phyloP scores from a whole-genome alignment of 345 rosid genomes.

The Eucalyptus cladocalyx region DNA sequence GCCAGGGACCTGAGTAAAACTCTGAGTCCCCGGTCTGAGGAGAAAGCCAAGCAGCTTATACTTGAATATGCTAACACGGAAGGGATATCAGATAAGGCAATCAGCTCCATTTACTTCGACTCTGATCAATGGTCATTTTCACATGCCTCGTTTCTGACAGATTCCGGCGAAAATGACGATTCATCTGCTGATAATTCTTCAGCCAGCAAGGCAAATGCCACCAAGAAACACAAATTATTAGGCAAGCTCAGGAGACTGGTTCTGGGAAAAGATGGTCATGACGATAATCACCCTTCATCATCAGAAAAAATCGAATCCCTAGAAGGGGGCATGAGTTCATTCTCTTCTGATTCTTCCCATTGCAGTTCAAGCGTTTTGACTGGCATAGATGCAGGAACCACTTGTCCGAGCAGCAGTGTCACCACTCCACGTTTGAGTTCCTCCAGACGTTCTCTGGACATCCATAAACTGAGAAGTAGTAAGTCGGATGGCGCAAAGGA shows the following conservation, averaged over 20 bases:
- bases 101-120: constrained; percentile 20
- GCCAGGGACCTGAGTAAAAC: constrained; percentile 84
- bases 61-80: constrained; percentile 63
- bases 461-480: constrained; percentile 24
- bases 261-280: constrained; percentile 45
- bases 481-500: constrained; percentile 20
- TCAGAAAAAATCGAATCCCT: constrained; percentile 4
- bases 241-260: constrained; percentile 51
- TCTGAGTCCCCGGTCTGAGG: constrained; percentile 68
- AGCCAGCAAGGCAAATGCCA: constrained; percentile 7
- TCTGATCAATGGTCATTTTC: constrained; percentile 58
- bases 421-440: constrained; percentile 13
- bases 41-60: constrained; percentile 69
- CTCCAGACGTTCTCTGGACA: constrained; percentile 36
- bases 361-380: constrained; percentile 13
- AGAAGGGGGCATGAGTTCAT: constrained; percentile 5
- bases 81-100: constrained; percentile 23
- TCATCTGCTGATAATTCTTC: constrained; percentile 27
- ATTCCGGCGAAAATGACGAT: constrained; percentile 37
- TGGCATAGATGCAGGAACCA: constrained; percentile 2
- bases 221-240: constrained; percentile 41
- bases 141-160: constrained; percentile 39
- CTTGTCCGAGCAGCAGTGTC: background rate
- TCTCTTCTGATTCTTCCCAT: constrained; percentile 1
- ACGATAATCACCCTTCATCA: constrained; percentile 11